A percentile compares a stretch with the other conserved stretches of the same genome.
These are phyloP conservation scores for Phialophora tarda DNA, from an alignment of 2,329 filamentous ascomycete genomes.

Conservation along the genomic window DNA sequence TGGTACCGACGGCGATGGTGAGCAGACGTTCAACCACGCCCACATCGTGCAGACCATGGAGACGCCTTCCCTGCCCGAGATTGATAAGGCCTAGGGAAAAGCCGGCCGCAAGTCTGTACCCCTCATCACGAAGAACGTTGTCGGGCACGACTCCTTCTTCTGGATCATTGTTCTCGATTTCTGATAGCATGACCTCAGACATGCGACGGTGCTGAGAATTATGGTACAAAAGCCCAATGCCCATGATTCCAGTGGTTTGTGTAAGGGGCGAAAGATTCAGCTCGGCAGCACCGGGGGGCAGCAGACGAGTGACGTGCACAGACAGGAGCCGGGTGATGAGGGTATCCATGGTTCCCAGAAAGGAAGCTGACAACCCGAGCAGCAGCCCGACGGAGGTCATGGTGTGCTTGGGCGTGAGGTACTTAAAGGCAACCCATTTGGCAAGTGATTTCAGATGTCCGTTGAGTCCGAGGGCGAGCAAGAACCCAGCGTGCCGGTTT, in stretches of 20 bases:
- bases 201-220: conserved; percentile 96
- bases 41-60: conserved; percentile 92
- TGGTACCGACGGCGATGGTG: conserved; percentile 81
- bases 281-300: conserved; percentile 89
- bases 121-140: conserved; percentile 85
- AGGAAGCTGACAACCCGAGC: conserved; percentile 88
- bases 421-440: conserved; percentile 99
- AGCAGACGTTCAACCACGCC: conserved; percentile 86
- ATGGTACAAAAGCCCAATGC: conserved; percentile 91
- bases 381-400: conserved; percentile 99
- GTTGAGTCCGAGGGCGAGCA: conserved; percentile 88
- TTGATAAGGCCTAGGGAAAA: conserved; percentile 96
- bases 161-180: conserved; percentile 86
- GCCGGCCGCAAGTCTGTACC: conserved; percentile 92
- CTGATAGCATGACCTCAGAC: conserved; percentile 98
- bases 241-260: conserved; percentile 96
- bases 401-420: conserved; percentile 97
- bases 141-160: conserved; percentile 72
- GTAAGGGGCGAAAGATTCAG: conserved; percentile 90
- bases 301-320: conserved; percentile 93
- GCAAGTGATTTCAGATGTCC: conserved; percentile 92
- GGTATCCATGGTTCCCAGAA: conserved; percentile 96
- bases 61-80: conserved; percentile 83
- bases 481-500: conserved; percentile 93
- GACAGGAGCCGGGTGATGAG: conserved; percentile 90